Base-by-base conservation (phyloP, 345 rosid genomes). In the Arabidopsis suecica region DNA sequence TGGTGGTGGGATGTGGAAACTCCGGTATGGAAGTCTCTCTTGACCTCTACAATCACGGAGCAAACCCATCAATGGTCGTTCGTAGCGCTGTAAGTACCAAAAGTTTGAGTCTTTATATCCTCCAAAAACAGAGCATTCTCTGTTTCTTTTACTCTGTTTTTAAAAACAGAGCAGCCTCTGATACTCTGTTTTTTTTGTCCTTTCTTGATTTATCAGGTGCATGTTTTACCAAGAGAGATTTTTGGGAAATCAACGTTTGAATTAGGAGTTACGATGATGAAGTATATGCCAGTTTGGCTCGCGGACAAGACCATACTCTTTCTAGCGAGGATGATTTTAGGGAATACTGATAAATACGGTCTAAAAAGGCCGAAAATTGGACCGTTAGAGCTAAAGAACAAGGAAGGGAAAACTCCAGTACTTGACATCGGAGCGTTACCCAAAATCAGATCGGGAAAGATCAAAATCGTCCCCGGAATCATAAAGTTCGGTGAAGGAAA, bases 21-120 rank as follows among this genome's bases (percentile, higher is more conserved):
- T 92, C 97, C 7, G 97, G 97, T 61, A 92, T 92, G 97, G 97
- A 92, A 71, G 90, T 90, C 25, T 88, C 93, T 77, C 83, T 90
- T 3, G 97, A 92, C 79, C 94, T 92, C 50, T 85, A 88, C 71
- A 90, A 90, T 41, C 83, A 90, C 58, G 82, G 84, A 42, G 93
- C 88, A 12, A 82, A 75, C 68, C 96, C 96, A 25, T 88, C 90
- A 14, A 87, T 92, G 92, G 97, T 92, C 33, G 96, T 88, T 64
- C 86, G 97, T 42, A 86, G 86, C 83, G 73, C 94, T 49, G 97
- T 92, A 77, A 81, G 96, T 82, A 45, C 16, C 60, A 36, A 36
- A 36, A 28, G 32, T 28, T 28, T 4, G 4, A 28, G 4, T 28
- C 32, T 28, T 28, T 28, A 28, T 28, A 28, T 2, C 32, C 32